phyloP scores from a whole-genome alignment of 352 stramenopile species.

The Phytopythium chamaehyphon region DNA sequence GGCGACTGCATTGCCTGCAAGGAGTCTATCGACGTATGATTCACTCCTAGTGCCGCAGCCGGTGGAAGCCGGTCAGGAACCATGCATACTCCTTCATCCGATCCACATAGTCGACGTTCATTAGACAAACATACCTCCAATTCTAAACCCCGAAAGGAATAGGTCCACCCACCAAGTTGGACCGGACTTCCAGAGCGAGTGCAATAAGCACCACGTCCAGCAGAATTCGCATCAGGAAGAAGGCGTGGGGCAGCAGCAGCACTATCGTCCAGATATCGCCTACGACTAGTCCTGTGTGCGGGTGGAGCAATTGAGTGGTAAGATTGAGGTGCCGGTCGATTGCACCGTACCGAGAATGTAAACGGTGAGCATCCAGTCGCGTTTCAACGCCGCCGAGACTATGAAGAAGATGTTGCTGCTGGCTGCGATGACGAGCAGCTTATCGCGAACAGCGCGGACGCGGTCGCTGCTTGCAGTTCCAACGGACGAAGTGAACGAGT shows the following conservation, averaged over 20 bases:
- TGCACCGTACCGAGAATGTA: constrained; percentile 37
- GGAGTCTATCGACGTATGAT: neutral
- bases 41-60: constrained; percentile 17
- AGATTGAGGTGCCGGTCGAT: neutral
- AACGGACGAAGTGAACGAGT: constrained; percentile 26
- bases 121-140: neutral
- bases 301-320: no score
- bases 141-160: neutral
- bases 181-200: constrained; percentile 32
- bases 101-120: neutral
- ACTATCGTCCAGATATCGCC: constrained; percentile 34
- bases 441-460: constrained; percentile 20
- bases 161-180: constrained; percentile 37
- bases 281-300: constrained; percentile 24
- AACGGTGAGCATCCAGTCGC: constrained; percentile 30
- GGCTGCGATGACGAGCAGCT: constrained; percentile 25
- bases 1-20: neutral
- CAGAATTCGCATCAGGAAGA: constrained; percentile 56
- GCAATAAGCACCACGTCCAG: constrained; percentile 45
- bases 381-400: constrained; percentile 12
- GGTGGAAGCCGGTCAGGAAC: constrained; percentile 68
- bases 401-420: constrained; percentile 31
- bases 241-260: constrained; percentile 47
- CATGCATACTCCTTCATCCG: constrained; percentile 43
- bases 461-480: constrained; percentile 20